phyloP scores from a whole-genome alignment of 345 rosid species.

The Orychophragmus violaceus region DNA sequence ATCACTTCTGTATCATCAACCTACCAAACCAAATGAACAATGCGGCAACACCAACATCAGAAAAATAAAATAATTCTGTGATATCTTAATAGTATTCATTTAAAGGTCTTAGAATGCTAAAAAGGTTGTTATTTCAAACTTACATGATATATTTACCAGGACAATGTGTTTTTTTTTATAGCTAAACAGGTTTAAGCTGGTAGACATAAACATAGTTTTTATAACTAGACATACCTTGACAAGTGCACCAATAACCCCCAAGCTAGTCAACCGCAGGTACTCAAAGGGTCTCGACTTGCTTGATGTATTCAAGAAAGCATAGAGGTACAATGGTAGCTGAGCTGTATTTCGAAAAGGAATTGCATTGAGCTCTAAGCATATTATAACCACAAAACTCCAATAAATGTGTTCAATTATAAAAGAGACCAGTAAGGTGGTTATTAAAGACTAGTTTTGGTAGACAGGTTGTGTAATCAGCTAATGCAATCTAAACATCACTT shows the following conservation, averaged over 20 bases:
- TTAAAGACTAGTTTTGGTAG: background rate
- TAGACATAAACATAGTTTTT: background rate
- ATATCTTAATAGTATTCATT: constrained; percentile 6
- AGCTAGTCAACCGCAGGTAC: constrained; percentile 45
- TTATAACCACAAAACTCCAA: background rate
- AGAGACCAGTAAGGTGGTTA: constrained; percentile 2
- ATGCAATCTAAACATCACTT: background rate
- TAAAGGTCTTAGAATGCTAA: background rate
- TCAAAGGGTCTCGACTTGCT: constrained; percentile 38
- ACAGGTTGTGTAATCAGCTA: background rate
- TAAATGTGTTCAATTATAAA: background rate
- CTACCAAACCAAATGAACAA: constrained; percentile 31
- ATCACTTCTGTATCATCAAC: constrained; percentile 37
- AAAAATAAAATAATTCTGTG: background rate
- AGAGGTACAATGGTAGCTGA: constrained; percentile 39
- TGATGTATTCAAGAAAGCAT: constrained; percentile 38
- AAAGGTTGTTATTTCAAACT: constrained; percentile 12
- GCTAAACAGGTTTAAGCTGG: background rate
- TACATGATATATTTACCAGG: background rate
- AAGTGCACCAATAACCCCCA: constrained; percentile 57
- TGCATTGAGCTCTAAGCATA: background rate
- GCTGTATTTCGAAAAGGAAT: constrained; percentile 37
- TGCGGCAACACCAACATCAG: background rate
- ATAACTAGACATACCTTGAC: constrained; percentile 39
- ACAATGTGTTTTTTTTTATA: background rate